A percentile compares a stretch with the other conserved stretches of the same genome.
These are phyloP conservation scores for Mycena galopus DNA, from an alignment of 768 basidiomycete genomes.

Conservation along the genomic window DNA sequence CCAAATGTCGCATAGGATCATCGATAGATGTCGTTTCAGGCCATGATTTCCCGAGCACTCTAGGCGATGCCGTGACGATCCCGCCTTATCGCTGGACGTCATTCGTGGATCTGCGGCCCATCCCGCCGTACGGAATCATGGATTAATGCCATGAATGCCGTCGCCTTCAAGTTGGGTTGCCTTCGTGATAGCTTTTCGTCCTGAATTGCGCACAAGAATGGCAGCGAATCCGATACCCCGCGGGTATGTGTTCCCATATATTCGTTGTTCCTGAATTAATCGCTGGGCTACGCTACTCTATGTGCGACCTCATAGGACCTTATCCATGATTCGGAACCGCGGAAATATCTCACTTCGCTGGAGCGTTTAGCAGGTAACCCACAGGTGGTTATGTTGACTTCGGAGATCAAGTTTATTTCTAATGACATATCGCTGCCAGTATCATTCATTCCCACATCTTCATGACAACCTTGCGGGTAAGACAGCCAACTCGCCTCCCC, in stretches of 20 bases:
- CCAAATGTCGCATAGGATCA: too few relatives aligned
- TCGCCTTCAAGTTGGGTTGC: too few relatives aligned
- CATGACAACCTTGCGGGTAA: neutral
- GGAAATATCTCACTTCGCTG: neutral
- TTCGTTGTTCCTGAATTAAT: neutral
- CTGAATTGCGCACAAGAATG: too few relatives aligned
- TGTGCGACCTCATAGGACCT: neutral
- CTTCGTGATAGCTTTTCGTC: too few relatives aligned
- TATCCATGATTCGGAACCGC: neutral
- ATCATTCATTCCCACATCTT: neutral
- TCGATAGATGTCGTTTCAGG: neutral
- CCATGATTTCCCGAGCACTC: too few relatives aligned
- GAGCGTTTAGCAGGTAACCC: neutral
- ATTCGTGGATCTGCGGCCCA: too few relatives aligned
- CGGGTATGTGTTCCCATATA: neutral
- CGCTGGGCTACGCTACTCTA: too few relatives aligned
- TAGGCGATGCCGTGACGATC: too few relatives aligned
- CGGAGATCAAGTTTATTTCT: neutral
- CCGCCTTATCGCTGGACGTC: too few relatives aligned
- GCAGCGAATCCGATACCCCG: too few relatives aligned
- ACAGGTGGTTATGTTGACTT: neutral
- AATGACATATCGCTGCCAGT: neutral
- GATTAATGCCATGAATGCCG: too few relatives aligned
- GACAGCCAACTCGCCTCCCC: neutral
- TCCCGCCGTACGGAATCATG: too few relatives aligned